A percentile compares a stretch with the other conserved stretches of the same genome.
These are phyloP conservation scores for Oidiodendron maius DNA, from an alignment of 495 filamentous ascomycete genomes.

Conservation along the genomic window DNA sequence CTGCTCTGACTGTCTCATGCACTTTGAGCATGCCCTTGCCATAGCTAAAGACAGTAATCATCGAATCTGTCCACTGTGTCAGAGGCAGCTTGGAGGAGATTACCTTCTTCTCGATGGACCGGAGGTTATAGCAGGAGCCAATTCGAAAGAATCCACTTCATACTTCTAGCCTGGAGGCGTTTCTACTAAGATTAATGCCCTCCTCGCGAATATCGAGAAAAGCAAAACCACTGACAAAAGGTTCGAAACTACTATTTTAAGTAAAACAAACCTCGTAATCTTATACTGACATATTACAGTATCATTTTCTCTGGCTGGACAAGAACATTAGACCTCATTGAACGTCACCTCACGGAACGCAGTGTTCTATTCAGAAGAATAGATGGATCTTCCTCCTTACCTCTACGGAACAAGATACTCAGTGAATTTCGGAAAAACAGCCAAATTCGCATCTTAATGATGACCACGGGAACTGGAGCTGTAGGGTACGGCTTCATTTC, in stretches of 20 bases:
- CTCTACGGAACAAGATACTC: conserved; percentile 26
- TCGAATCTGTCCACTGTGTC: no score
- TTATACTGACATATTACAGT: conserved; percentile 20
- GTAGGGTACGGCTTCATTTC: conserved; percentile 32
- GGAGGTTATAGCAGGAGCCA: no score
- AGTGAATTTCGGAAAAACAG: conserved; percentile 23
- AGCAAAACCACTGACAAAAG: conserved; percentile 25
- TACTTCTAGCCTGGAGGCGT: no score
- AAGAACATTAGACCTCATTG: conserved; percentile 33
- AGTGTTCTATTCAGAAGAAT: conserved; percentile 28
- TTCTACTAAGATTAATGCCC: no score
- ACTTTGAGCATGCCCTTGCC: no score
- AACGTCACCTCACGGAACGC: conserved; percentile 7
- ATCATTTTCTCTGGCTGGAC: conserved; percentile 49
- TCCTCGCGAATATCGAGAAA: no score
- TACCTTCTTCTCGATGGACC: no score
- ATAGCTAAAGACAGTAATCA: no score
- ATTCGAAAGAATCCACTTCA: no score
- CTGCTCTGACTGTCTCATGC: no score
- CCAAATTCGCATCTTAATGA: conserved; percentile 31
- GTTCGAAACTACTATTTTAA: conserved; percentile 7
- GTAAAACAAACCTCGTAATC: background rate
- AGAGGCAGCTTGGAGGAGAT: no score
- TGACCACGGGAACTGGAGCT: conserved; percentile 44
- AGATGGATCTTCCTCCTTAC: conserved; percentile 28